Percentiles rank a stretch among this genome's conserved stretches.
These are phyloP conservation scores for Candida palmyrensis DNA, from an alignment of 805 yeast species.

Conservation along the genomic window DNA sequence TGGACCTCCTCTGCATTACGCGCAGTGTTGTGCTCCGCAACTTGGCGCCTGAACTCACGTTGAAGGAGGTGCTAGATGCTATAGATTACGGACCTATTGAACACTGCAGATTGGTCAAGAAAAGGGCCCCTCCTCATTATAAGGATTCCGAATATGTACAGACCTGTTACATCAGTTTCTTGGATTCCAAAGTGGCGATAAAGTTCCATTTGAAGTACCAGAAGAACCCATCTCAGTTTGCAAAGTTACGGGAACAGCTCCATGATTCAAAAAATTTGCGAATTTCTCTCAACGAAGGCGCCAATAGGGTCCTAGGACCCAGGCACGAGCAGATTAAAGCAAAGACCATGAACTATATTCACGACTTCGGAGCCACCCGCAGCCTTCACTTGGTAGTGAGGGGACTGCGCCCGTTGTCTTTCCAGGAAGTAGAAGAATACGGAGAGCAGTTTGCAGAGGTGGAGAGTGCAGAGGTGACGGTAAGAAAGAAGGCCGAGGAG, in stretches of 20 bases:
- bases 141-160: slow-evolving; percentile 16
- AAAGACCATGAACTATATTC: slow-evolving; percentile 36
- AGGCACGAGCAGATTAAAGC: slow-evolving; percentile 32
- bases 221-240: slow-evolving; percentile 20
- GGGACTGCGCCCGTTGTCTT: too few relatives aligned
- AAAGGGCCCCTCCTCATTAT: slow-evolving; percentile 24
- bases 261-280: slow-evolving; percentile 22
- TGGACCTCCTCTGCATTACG: slow-evolving; percentile 32
- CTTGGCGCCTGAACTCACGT: slow-evolving; percentile 17
- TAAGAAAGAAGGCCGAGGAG: neutral
- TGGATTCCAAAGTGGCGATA: slow-evolving; percentile 28
- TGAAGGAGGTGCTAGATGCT: slow-evolving; percentile 35
- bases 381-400: slow-evolving; percentile 8
- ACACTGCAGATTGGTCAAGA: slow-evolving; percentile 41
- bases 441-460: slow-evolving; percentile 38
- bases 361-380: slow-evolving; percentile 36
- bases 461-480: slow-evolving; percentile 25
- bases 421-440: slow-evolving; percentile 11
- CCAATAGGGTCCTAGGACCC: neutral
- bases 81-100: slow-evolving; percentile 62
- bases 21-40: slow-evolving; percentile 32
- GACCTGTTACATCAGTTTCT: slow-evolving; percentile 32
- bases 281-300: slow-evolving; percentile 22
- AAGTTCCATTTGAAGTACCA: slow-evolving; percentile 28
- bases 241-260: slow-evolving; percentile 18